Evolutionary conservation across 2,329 filamentous ascomycete genomes (phyloP).

Genomic region (Hypomyces perniciosus): DNA sequence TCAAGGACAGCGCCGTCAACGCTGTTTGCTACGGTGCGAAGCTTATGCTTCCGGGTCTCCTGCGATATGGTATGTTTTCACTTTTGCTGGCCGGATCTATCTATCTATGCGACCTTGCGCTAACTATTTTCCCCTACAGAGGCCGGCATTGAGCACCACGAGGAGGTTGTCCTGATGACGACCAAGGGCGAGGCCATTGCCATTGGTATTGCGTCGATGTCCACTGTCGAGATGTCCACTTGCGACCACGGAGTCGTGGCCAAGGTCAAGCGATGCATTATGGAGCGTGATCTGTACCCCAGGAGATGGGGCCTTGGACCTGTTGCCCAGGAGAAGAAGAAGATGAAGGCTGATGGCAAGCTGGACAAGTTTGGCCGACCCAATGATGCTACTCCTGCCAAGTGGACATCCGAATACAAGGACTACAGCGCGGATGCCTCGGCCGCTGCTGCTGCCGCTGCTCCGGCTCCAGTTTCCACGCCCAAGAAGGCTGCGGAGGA

Average conservation of each 20-base stretch:
- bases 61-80: conserved; percentile 69
- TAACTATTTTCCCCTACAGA: conserved; percentile 46
- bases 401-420: conserved; percentile 90
- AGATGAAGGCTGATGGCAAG: conserved; percentile 96
- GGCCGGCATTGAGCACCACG: conserved; percentile 83
- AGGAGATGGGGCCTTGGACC: conserved; percentile 94
- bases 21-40: conserved; percentile 98
- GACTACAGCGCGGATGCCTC: conserved; percentile 63
- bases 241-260: conserved; percentile 97
- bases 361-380: conserved; percentile 94
- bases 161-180: conserved; percentile 97
- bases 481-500: conserved; percentile 33
- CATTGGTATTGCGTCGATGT: conserved; percentile 95
- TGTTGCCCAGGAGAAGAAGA: conserved; percentile 95
- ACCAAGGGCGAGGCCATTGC: conserved; percentile 99
- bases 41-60: conserved; percentile 93
- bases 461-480: conserved; percentile 30
- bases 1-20: conserved; percentile 81
- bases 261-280: conserved; percentile 99
- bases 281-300: conserved; percentile 98
- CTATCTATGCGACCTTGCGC: not conserved
- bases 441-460: conserved; percentile 38
- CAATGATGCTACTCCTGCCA: conserved; percentile 88
- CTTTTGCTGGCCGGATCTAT: not conserved
- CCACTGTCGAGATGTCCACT: conserved; percentile 90